Conservation (phyloP, 805 yeast species). For the Wickerhamia fluorescens region DNA sequence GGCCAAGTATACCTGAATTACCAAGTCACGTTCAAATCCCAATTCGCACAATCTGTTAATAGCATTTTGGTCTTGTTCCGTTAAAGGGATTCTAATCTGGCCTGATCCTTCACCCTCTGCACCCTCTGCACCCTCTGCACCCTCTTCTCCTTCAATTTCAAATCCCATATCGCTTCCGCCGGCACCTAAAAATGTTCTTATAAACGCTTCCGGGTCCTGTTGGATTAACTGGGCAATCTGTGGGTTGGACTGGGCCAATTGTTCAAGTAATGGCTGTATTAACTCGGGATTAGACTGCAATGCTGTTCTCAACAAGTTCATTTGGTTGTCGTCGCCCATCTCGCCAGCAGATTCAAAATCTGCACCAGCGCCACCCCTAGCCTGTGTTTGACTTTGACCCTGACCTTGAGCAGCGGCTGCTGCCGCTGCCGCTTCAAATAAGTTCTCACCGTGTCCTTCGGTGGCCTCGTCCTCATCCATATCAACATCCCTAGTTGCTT, state of each 20-base stretch:
- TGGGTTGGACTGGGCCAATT: slow-evolving; percentile 75
- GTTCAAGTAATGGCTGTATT: slow-evolving; percentile 76
- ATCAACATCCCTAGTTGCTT: slow-evolving; percentile 31
- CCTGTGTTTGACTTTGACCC: slow-evolving; percentile 8
- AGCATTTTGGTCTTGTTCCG: slow-evolving; percentile 85
- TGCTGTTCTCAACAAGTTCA: slow-evolving; percentile 60
- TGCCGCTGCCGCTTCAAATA: slow-evolving; percentile 47
- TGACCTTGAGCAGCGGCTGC: slow-evolving; percentile 18
- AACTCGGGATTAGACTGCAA: slow-evolving; percentile 83
- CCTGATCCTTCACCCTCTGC: slow-evolving; percentile 23
- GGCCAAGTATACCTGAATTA: slow-evolving; percentile 91
- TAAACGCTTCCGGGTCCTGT: slow-evolving; percentile 83
- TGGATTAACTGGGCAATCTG: slow-evolving; percentile 75
- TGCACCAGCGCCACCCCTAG: slow-evolving; percentile 16
- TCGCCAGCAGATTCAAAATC: slow-evolving; percentile 28
- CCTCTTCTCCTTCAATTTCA: slow-evolving; percentile 33
- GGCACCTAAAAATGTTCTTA: slow-evolving; percentile 62
- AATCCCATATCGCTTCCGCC: slow-evolving; percentile 44
- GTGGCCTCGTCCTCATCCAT: slow-evolving; percentile 13
- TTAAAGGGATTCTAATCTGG: slow-evolving; percentile 47
- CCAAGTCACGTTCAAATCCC: slow-evolving; percentile 85
- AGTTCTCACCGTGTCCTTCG: slow-evolving; percentile 33
- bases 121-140: slow-evolving; percentile 29
- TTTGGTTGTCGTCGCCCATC: slow-evolving; percentile 39
- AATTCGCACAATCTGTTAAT: slow-evolving; percentile 82